Evolutionary conservation across 805 yeast genomes (phyloP).

Genomic region (Yarrowia sp.): DNA sequence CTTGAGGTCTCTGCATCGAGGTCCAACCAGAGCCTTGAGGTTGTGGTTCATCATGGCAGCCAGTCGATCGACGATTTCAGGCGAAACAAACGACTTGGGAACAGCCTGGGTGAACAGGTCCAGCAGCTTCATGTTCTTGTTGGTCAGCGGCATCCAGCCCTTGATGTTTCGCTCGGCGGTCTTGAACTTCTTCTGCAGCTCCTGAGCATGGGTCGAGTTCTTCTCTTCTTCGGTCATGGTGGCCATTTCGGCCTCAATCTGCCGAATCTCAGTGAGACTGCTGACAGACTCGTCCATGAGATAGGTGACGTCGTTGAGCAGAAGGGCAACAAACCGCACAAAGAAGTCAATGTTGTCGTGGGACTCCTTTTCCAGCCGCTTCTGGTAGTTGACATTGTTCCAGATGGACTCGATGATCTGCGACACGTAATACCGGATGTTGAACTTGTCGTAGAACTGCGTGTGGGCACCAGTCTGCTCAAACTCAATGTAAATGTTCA

Average conservation of each 20-base stretch:
- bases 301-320: constrained; percentile 93
- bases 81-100: constrained; percentile 82
- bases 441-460: constrained; percentile 95
- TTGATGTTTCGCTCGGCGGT: constrained; percentile 78
- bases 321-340: constrained; percentile 89
- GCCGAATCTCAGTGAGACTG: constrained; percentile 78
- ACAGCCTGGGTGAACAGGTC: constrained; percentile 83
- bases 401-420: constrained; percentile 82
- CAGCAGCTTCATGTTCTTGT: constrained; percentile 80
- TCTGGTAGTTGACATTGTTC: constrained; percentile 71
- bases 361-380: constrained; percentile 73
- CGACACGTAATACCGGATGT: constrained; percentile 85
- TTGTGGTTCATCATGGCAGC: constrained; percentile 97
- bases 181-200: constrained; percentile 61
- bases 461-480: constrained; percentile 95
- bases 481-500: constrained; percentile 91
- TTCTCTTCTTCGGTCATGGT: constrained; percentile 52
- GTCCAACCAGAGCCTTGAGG: constrained; percentile 91
- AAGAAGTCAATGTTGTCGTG: constrained; percentile 78
- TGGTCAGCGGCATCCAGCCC: constrained; percentile 81
- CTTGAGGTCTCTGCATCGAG: constrained; percentile 85
- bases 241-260: constrained; percentile 52
- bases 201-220: constrained; percentile 53
- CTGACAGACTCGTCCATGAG: constrained; percentile 88
- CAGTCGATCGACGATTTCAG: constrained; percentile 90